phyloP scores from a whole-genome alignment of 2,329 filamentous ascomycete species.

The Neofusicoccum laricinum region DNA sequence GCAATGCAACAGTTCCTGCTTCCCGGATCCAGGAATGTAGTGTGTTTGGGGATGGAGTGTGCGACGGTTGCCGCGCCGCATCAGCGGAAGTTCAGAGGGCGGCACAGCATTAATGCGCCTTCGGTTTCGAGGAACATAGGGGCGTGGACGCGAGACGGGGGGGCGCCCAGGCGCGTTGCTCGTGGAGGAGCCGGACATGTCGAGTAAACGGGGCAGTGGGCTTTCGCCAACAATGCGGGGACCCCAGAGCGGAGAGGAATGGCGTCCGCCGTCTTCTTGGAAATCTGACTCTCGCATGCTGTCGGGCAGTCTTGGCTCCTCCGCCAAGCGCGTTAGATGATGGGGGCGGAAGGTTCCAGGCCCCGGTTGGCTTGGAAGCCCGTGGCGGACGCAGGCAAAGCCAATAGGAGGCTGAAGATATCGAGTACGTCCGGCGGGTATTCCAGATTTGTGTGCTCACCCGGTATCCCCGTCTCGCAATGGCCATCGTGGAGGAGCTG shows the following conservation, averaged over 20 bases:
- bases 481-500: neutral
- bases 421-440: neutral
- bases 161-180: neutral
- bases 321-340: neutral
- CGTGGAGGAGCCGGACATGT: neutral
- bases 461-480: neutral
- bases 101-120: neutral
- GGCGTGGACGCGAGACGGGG: neutral
- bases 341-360: conserved; percentile 8
- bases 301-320: conserved; percentile 1
- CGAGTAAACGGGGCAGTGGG: neutral
- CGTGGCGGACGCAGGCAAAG: neutral
- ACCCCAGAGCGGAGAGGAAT: conserved; percentile 14
- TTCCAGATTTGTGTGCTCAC: neutral
- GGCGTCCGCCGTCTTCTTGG: conserved; percentile 5
- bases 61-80: conserved; percentile 2
- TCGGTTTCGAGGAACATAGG: neutral
- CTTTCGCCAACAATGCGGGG: conserved; percentile 1
- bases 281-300: neutral
- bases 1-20: neutral
- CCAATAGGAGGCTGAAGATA: neutral
- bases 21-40: neutral
- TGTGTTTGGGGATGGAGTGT: neutral
- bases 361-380: neutral
- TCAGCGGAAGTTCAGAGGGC: neutral